Base-by-base conservation (phyloP, 768 basidiomycete genomes). In the Naganishia friedmannii region DNA sequence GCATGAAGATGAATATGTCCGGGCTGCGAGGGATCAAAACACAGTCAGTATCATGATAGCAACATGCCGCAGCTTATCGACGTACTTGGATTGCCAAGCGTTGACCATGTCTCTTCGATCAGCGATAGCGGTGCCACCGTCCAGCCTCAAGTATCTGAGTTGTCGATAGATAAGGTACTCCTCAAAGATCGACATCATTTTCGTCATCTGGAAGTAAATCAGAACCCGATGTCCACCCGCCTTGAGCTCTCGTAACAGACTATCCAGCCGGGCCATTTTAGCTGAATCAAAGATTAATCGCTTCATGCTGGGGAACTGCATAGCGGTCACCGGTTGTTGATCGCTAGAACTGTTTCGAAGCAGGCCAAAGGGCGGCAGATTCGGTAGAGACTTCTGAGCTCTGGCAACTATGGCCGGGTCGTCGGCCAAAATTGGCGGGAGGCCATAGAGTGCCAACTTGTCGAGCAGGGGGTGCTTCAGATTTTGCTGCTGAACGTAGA, bases 181-280 rank as follows among this genome's bases (percentile, higher is more conserved):
- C 81, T 98, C 96, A 88, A 98, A 94, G 60, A 98, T 84, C 79
- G 97, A 94, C 89, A 99, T 96, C 96, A 98, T 99, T 70, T 90
- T 87, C 15, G 95, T 98, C 96, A 99, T 99, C 82, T 99, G 96
- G 88, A 97, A 98, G 83, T 98, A 99, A 23, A 99, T 86, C 75
- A 99, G 82, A 17, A 95, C 92, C 55, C 93, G 88, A 81, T 99
- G 96, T 72, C 94, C 94, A 0, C 88, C 90, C 42, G 87, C 85
- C 82, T 96, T 98, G 69, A 99, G 87, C 76, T 95, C 91, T 71
- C 91, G 90, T 9, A 99, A 84, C n/a, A 99, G 83, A 26, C 85
- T 77, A 80, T 99, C 96, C 57, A 99, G 85, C 32, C 91, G 87
- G 46, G 93, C 92, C 39, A 99, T 87, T 82, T 99, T 99, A 45